Conservation (phyloP, 73 alveolate species). For the Paramecium sexaurelia region DNA sequence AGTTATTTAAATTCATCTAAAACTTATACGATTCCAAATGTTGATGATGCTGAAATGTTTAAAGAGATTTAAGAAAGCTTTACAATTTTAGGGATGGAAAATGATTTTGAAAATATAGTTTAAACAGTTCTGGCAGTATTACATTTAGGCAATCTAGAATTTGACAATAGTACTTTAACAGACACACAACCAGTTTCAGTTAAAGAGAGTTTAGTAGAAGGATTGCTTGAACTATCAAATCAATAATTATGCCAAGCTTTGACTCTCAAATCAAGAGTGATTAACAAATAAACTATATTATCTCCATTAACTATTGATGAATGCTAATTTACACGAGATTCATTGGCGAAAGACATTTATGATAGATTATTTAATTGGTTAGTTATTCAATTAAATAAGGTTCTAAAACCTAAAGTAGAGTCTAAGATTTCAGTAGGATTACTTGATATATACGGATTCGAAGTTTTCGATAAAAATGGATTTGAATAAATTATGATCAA, state of each 20-base stretch:
- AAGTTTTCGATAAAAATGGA: slow-evolving; percentile 93
- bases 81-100: slow-evolving; percentile 7
- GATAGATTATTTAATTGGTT: slow-evolving; percentile 93
- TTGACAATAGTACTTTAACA: slow-evolving; percentile 58
- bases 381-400: slow-evolving; percentile 68
- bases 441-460: slow-evolving; percentile 99
- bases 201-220: slow-evolving; percentile 18
- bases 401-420: slow-evolving; percentile 55
- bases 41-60: slow-evolving; percentile 60
- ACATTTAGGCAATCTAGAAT: slow-evolving; percentile 56
- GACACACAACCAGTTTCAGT: slow-evolving; percentile 55
- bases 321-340: slow-evolving; percentile 81
- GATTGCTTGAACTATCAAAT: neutral
- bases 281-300: slow-evolving; percentile 37
- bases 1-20: slow-evolving; percentile 40
- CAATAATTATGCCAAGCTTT: slow-evolving; percentile 5
- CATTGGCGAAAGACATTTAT: slow-evolving; percentile 92
- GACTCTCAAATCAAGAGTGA: slow-evolving; percentile 41
- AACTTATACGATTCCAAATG: slow-evolving; percentile 54
- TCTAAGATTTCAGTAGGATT: slow-evolving; percentile 86
- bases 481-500: slow-evolving; percentile 96
- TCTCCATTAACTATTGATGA: slow-evolving; percentile 61
- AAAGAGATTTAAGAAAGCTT: slow-evolving; percentile 55
- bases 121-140: slow-evolving; percentile 42
- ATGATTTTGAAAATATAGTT: slow-evolving; percentile 20